Base-by-base conservation (phyloP, 352 stramenopile genomes). In the Achlya hypogyna region DNA sequence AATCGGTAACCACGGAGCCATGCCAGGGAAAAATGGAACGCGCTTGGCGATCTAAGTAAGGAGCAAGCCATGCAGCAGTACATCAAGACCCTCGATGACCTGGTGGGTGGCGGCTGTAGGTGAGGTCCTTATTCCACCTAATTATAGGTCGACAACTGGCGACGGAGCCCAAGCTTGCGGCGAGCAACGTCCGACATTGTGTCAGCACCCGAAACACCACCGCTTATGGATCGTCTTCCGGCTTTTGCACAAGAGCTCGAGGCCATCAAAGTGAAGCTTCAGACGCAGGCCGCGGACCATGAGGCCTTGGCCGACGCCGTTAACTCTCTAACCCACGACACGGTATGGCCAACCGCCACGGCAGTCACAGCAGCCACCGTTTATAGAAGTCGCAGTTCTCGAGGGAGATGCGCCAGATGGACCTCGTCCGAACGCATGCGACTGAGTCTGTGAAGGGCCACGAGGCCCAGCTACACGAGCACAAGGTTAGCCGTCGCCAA, bases 51-150 rank as follows among this genome's bases (percentile, higher is more conserved):
- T 14, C 85, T 87, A 77, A 86, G 78, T 6, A 78, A 77, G 25
- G 81, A 90, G 43, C 79, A 89, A 60, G 84, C 84, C 64, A 93
- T 90, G 84, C 84, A 85, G 62, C 71, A 75, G 14, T 93, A 91
- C 73, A 90, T 78, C 10, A 83, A 75, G 20, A 76, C 73, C 34
- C 75, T 93, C 22, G 84, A 93, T 64, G 89, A 88, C 59, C 69
- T 91, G 22, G 82, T 63, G 51, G 9, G 27, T 22, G 25, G 20
- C 14, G 14, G 20, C 0, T 27, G 35, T 27, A n/a, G 18, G 1
- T 5, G 34, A 20, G 8, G 31, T 4, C 12, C 23, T 35, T 45
- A 31, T 9, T 31, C 0, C 51, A 8, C 14, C 18, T 9, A n/a
- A n/a, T n/a, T n/a, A 35, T 27, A 63, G 54, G 54, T 93, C 63